These are phyloP conservation scores for Myriosclerotinia curreyana DNA, from an alignment of 2,329 filamentous ascomycete genomes.

Conservation along the genomic window DNA sequence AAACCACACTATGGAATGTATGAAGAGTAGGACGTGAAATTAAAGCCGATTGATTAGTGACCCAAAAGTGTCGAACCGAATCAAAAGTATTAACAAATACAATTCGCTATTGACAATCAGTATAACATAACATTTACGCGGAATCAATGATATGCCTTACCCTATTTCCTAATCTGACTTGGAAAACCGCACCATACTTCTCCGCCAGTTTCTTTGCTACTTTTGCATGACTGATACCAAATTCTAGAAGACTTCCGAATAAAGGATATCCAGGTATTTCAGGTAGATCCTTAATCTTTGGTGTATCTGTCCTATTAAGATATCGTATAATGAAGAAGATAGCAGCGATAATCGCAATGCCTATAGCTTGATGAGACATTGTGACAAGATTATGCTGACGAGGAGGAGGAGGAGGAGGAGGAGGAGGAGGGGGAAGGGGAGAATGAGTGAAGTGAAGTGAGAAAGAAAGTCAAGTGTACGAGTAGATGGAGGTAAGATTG, in stretches of 20 bases:
- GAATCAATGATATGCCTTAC: conserved; percentile 46
- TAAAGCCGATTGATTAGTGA: conserved; percentile 72
- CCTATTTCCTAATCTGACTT: conserved; percentile 25
- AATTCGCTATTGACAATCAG: conserved; percentile 51
- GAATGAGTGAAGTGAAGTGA: neutral
- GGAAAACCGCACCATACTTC: conserved; percentile 26
- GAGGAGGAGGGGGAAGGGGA: too few species aligned
- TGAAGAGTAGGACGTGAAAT: conserved; percentile 76
- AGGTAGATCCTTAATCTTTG: conserved; percentile 25
- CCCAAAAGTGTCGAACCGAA: conserved; percentile 70
- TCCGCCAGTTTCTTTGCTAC: conserved; percentile 23
- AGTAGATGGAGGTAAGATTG: neutral
- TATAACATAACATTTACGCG: conserved; percentile 46
- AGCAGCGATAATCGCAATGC: conserved; percentile 16
- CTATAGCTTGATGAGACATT: conserved; percentile 22
- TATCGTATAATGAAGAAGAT: conserved; percentile 19
- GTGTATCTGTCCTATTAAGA: conserved; percentile 25
- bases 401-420: too few species aligned
- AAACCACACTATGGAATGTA: conserved; percentile 78
- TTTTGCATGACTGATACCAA: conserved; percentile 24
- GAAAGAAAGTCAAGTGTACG: neutral
- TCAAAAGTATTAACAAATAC: conserved; percentile 78
- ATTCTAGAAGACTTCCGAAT: conserved; percentile 25
- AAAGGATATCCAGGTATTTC: conserved; percentile 26
- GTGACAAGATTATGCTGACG: neutral